Conservation (phyloP, 306 rosid genomes). For the Sesbania bispinosa region DNA sequence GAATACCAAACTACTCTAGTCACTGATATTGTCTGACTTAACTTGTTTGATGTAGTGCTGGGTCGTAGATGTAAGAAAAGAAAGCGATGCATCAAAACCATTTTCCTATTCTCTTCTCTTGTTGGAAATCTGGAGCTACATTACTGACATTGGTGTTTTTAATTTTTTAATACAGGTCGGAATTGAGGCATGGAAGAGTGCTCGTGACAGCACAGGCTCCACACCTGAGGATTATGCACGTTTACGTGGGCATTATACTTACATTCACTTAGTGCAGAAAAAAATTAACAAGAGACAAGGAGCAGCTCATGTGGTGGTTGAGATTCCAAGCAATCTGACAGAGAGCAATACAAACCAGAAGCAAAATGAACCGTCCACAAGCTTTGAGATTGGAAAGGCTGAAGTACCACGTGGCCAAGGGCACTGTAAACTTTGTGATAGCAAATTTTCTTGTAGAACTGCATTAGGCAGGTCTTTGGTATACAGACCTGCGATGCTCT, state of each 20-base stretch:
- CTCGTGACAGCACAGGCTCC: slow-evolving; percentile 78
- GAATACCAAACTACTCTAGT: too few relatives aligned
- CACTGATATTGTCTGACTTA: too few relatives aligned
- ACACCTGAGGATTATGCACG: slow-evolving; percentile 92
- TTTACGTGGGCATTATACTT: slow-evolving; percentile 66
- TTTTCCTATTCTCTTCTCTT: neutral
- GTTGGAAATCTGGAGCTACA: neutral
- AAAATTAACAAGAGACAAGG: slow-evolving; percentile 65
- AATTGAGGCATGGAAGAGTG: slow-evolving; percentile 86
- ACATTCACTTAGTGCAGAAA: slow-evolving; percentile 69
- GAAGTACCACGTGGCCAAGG: slow-evolving; percentile 28
- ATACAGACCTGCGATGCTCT: slow-evolving; percentile 88
- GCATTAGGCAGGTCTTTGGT: slow-evolving; percentile 53
- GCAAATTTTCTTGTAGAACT: slow-evolving; percentile 46
- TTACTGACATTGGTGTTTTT: neutral
- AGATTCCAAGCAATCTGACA: slow-evolving; percentile 53
- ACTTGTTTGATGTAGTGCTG: too few relatives aligned
- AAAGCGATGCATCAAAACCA: neutral
- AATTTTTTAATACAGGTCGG: slow-evolving; percentile 62
- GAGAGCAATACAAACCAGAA: slow-evolving; percentile 49
- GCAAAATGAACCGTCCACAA: slow-evolving; percentile 35
- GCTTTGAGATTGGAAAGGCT: slow-evolving; percentile 57
- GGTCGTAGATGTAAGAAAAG: too few relatives aligned
- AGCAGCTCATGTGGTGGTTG: slow-evolving; percentile 72
- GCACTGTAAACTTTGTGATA: slow-evolving; percentile 59